Base-by-base conservation (phyloP, 164 flowering plant species). In the Aristolochia fimbriata region DNA sequence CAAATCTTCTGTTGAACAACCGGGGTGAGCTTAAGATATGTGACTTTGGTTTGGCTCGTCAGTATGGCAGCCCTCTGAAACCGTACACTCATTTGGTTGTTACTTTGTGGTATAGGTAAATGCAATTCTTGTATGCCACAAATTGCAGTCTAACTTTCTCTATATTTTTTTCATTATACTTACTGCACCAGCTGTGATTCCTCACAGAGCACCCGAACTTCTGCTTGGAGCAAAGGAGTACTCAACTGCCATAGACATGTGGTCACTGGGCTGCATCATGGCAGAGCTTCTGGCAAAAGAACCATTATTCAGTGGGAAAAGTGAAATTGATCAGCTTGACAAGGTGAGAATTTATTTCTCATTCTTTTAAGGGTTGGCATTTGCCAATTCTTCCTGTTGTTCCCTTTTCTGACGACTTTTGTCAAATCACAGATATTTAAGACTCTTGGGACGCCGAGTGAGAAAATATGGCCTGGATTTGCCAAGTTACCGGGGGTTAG, bases 191-290 rank as follows among this genome's bases (percentile, higher is more conserved):
- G 1, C 17, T 55, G 21, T 33, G 6, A 6, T 52, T 17, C 15
- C 14, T 33, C 65, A 61, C 80, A 86, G 95, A 74, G 91, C 96
- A 31, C 96, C 96, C 63, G 91, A 87, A 71, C 81, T 87, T 62
- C 72, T 87, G 17, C 70, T 85, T 25, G 87, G 86, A 45, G 67
- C 76, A 47, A 78, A 79, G 67, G 70, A 82, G 61, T 87, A 87
- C 70, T 87, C 96, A 23, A 85, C 86, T 15, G 89, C 87, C 3
- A 70, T 87, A 67, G 96, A 87, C 71, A 83, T 87, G 91, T 87
- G 96, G 96, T 87, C 96, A 0, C 67, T 87, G 19, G 96, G 96
- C 25, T 87, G 96, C 59, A 83, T 87, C 58, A 85, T 87, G 91
- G 96, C 88, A 30, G 96, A 87, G 63, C 62, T 87, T 46, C 65